Evolutionary conservation across 805 yeast genomes (phyloP), one percentile per base, ranked within the genome.

Genomic region (Lipomyces yamadae): DNA sequence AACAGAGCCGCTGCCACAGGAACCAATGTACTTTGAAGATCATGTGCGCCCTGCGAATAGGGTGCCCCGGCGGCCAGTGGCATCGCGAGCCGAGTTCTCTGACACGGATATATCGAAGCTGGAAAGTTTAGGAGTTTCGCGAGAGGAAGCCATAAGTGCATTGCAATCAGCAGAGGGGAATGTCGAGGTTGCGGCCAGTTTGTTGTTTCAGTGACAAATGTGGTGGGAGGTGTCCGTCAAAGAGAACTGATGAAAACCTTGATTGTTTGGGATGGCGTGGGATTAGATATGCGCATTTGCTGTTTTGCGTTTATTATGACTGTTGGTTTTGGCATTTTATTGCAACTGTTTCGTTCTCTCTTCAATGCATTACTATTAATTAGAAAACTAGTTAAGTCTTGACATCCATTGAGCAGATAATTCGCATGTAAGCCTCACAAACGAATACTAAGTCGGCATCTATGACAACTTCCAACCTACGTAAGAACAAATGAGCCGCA

Each of bases 121-220:
- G 62, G 82, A 85, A 58, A 82, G 82, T 15, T 79, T 94, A 67
- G 98, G 98, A 0, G 92, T 92, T 72, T 77, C 88, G 2, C 81
- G 86, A 70, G 75, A 78, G 1, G 88, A 90, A 70, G 95, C 88
- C 0, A 77, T 87, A 2, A 73, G 77, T 2, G 97, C 97, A 0
- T 79, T 94, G 61, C 79, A 81, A 34, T 83, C 81, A 66, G 84
- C 96, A 1, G 81, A 83, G 34, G 97, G 97, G 7, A 90, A 93
- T 74, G 85, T 89, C 0, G 98, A 94, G 62, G 70, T 87, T 68
- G 98, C 98, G 0, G 98, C 97, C 0, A 86, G 96, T 0, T 73
- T 90, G 29, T 60, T 73, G 57, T 69, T 73, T 57, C 69, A 68
- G 60, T 64, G 53, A 53, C 11, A 33, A 8, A 30, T 10, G 56